A percentile compares a stretch with the other conserved stretches of the same genome.
These are phyloP conservation scores for Fomitiporia mediterranea DNA, from an alignment of 1,284 basidiomycete species.

Conservation along the genomic window DNA sequence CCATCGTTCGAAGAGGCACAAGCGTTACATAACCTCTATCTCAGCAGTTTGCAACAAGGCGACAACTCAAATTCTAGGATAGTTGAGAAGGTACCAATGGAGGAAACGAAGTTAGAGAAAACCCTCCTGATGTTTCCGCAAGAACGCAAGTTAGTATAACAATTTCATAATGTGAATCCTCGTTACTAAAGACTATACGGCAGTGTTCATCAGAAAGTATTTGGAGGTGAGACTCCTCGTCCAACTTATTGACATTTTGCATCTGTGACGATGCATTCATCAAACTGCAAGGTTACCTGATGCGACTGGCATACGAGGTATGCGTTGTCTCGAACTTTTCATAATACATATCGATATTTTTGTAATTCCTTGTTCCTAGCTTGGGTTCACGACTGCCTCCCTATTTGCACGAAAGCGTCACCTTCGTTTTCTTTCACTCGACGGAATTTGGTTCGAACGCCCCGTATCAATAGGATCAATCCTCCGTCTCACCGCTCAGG, in stretches of 20 bases:
- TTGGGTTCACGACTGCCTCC: conserved; percentile 70
- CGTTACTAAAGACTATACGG: not conserved
- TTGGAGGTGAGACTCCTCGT: conserved; percentile 46
- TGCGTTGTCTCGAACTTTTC: conserved; percentile 12
- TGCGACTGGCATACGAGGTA: conserved; percentile 68
- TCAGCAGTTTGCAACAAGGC: conserved; percentile 45
- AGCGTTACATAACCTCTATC: conserved; percentile 63
- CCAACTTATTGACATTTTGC: not conserved
- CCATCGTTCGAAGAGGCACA: conserved; percentile 65
- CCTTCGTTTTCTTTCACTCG: conserved; percentile 71
- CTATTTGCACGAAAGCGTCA: conserved; percentile 61
- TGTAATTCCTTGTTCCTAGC: conserved; percentile 35
- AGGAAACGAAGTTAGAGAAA: conserved; percentile 58
- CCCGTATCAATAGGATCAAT: conserved; percentile 82
- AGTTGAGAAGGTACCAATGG: conserved; percentile 56
- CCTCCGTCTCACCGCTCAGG: conserved; percentile 63
- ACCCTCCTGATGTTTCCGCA: conserved; percentile 83
- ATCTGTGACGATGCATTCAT: conserved; percentile 2
- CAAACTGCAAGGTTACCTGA: conserved; percentile 40
- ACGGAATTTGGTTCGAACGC: conserved; percentile 74
- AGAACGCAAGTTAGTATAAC: conserved; percentile 63
- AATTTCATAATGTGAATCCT: conserved; percentile 1
- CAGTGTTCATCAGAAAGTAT: conserved; percentile 77
- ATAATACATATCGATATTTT: conserved; percentile 1
- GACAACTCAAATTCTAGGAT: conserved; percentile 22